These are phyloP conservation scores for Acidiella bohemica DNA, from an alignment of 495 filamentous ascomycete genomes.

Conservation along the genomic window DNA sequence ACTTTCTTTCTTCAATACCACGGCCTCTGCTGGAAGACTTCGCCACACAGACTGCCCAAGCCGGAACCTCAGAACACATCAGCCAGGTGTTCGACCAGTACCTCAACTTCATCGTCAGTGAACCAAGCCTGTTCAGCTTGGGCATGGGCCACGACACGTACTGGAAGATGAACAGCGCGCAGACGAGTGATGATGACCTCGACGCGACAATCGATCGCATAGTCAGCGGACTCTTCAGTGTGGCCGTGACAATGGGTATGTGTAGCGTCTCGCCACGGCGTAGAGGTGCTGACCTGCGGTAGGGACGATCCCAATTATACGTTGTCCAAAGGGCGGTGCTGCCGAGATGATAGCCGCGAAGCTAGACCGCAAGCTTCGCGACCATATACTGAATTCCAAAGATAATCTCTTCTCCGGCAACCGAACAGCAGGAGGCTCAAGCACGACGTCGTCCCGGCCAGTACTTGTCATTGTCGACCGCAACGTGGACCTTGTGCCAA, in stretches of 20 bases:
- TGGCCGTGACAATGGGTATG: slow-evolving; percentile 90
- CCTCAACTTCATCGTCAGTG: slow-evolving; percentile 90
- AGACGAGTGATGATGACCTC: slow-evolving; percentile 79
- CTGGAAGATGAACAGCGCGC: slow-evolving; percentile 84
- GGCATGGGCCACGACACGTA: slow-evolving; percentile 83
- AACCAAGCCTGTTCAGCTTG: slow-evolving; percentile 91
- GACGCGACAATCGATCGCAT: slow-evolving; percentile 77
- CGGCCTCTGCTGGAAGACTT: slow-evolving; percentile 91
- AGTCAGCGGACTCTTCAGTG: slow-evolving; percentile 89
- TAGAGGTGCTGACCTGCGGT: not conserved
- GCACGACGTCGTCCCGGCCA: slow-evolving; percentile 53
- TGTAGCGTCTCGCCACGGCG: not conserved
- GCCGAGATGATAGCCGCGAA: slow-evolving; percentile 90
- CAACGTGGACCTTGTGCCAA: slow-evolving; percentile 92
- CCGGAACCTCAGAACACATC: slow-evolving; percentile 73
- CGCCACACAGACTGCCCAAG: slow-evolving; percentile 69
- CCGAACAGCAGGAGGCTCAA: not conserved
- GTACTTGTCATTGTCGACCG: slow-evolving; percentile 85
- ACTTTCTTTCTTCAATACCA: slow-evolving; percentile 91
- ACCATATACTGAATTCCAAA: slow-evolving; percentile 94
- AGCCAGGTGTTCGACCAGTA: slow-evolving; percentile 95
- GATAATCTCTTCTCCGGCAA: slow-evolving; percentile 74
- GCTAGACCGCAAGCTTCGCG: slow-evolving; percentile 86
- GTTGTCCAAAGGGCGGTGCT: slow-evolving; percentile 49
- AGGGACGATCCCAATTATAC: slow-evolving; percentile 78